Evolutionary conservation across 2,329 filamentous ascomycete genomes (phyloP).

Genomic region (Penicillium expansum): DNA sequence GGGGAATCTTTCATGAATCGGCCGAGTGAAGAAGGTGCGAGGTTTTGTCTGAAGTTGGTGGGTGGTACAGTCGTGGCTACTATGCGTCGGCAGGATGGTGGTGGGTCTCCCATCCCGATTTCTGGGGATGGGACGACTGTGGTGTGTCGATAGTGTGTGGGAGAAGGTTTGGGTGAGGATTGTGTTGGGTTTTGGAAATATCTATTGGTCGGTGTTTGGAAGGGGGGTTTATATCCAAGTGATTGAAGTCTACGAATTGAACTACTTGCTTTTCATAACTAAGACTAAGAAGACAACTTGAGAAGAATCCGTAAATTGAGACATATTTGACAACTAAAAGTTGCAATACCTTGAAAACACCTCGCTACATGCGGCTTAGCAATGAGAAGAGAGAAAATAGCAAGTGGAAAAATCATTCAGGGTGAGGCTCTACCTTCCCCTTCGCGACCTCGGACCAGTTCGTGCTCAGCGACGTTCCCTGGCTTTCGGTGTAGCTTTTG

Average conservation of each 20-base stretch:
- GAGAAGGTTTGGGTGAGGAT: neutral
- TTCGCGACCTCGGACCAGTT: constrained; percentile 81
- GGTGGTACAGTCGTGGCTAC: neutral
- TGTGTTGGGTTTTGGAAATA: neutral
- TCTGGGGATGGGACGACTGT: neutral
- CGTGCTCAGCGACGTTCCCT: constrained; percentile 87
- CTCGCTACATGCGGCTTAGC: constrained; percentile 12
- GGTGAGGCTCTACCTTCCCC: constrained; percentile 60
- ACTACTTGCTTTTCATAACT: neutral
- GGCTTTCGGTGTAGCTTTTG: constrained; percentile 94
- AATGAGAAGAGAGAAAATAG: constrained; percentile 1
- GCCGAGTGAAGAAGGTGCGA: neutral
- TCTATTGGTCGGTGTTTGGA: neutral
- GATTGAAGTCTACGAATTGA: neutral
- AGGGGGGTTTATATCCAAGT: neutral
- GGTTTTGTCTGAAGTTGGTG: neutral
- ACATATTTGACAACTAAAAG: neutral
- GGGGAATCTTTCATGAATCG: neutral
- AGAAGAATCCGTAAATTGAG: neutral
- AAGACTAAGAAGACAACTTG: neutral
- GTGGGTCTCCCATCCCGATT: neutral
- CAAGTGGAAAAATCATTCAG: constrained; percentile 19
- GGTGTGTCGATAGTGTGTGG: neutral
- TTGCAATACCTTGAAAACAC: neutral
- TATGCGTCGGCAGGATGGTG: neutral